Evolutionary conservation across 352 stramenopile species (phyloP).

Genomic region (Blastocystis sp.): DNA sequence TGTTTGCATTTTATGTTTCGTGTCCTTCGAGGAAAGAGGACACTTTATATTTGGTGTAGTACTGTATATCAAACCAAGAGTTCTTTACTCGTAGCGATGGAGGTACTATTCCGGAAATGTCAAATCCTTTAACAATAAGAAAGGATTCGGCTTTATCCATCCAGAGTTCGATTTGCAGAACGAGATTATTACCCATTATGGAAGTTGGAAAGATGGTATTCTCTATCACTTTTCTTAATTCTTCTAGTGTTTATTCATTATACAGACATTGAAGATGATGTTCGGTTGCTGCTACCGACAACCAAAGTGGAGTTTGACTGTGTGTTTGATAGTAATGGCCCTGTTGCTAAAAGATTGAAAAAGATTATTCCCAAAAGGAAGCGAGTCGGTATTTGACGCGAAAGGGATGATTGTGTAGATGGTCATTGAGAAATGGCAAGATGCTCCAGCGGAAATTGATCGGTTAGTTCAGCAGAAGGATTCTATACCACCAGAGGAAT

Average conservation of each 20-base stretch:
- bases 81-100: not conserved
- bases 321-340: conserved; percentile 15
- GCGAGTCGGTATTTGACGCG: not conserved
- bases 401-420: conserved; percentile 6
- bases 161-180: conserved; percentile 49
- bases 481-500: not conserved
- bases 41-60: not conserved
- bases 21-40: not conserved
- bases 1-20: conserved; percentile 17
- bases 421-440: conserved; percentile 42
- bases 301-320: conserved; percentile 61
- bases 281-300: conserved; percentile 17
- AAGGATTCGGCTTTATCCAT: conserved; percentile 64
- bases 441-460: conserved; percentile 12
- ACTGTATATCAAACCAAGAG: not conserved
- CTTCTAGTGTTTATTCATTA: conserved; percentile 62
- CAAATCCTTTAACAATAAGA: conserved; percentile 66
- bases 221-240: not conserved
- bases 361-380: conserved; percentile 58
- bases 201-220: conserved; percentile 62
- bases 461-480: conserved; percentile 17
- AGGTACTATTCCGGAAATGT: conserved; percentile 34
- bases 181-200: conserved; percentile 50
- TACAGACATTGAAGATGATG: conserved; percentile 62
- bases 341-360: conserved; percentile 22